Conservation (phyloP, 1,139 yeast genomes). For the Yamadazyma siamensis region DNA sequence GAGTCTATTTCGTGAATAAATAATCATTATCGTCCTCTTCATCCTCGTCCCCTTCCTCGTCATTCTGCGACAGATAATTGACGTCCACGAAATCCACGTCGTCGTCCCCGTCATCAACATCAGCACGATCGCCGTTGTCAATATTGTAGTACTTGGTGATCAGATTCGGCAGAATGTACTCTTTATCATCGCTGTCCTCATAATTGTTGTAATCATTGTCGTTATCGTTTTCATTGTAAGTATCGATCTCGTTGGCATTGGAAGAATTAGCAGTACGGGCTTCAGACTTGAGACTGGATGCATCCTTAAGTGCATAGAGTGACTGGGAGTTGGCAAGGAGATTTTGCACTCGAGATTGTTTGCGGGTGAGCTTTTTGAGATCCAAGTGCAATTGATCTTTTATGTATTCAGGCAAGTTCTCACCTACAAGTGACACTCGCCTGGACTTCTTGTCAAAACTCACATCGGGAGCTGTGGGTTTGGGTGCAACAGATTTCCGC, state of each 20-base stretch:
- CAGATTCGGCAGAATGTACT: slow-evolving; percentile 44
- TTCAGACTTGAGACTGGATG: slow-evolving; percentile 11
- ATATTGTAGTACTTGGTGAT: slow-evolving; percentile 29
- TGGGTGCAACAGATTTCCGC: slow-evolving; percentile 1
- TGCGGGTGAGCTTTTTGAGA: slow-evolving; percentile 7
- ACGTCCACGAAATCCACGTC: slow-evolving; percentile 30
- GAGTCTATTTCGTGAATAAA: slow-evolving; percentile 25
- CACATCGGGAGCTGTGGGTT: background rate
- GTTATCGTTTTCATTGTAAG: slow-evolving; percentile 13
- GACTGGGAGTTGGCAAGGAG: slow-evolving; percentile 38
- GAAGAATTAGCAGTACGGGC: background rate
- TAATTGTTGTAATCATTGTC: slow-evolving; percentile 9
- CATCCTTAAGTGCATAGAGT: slow-evolving; percentile 28
- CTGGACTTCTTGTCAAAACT: slow-evolving; percentile 12
- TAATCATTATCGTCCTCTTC: slow-evolving; percentile 29
- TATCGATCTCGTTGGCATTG: slow-evolving; percentile 7
- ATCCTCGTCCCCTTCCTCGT: slow-evolving; percentile 10
- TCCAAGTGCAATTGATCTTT: slow-evolving; percentile 23
- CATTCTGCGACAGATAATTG: slow-evolving; percentile 15
- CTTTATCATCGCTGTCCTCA: slow-evolving; percentile 33
- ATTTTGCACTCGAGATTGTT: slow-evolving; percentile 31
- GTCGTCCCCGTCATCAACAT: slow-evolving; percentile 18
- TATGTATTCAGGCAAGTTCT: slow-evolving; percentile 37
- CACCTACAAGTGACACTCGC: slow-evolving; percentile 37
- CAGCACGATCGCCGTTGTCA: too few relatives aligned